Base-by-base conservation (phyloP, 345 rosid species). In the Ailanthus altissimus region DNA sequence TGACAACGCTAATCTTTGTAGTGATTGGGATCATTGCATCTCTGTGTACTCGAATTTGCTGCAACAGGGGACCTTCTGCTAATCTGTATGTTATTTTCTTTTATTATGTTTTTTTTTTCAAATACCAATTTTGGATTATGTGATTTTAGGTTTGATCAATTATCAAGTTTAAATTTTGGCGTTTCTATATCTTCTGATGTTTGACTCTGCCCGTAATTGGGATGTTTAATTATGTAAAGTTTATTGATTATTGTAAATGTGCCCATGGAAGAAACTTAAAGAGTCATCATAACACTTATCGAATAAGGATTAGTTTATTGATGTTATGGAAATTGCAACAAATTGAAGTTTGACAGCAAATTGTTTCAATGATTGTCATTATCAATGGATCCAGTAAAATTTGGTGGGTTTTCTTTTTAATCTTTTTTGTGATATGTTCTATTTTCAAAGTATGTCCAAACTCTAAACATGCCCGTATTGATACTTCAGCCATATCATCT, bases 31-130 rank as follows among this genome's bases (percentile, higher is more conserved):
- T 94, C 72, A 90, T 97, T 67, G 89, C 89, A 38, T 88, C 91
- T 10, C 79, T 97, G 60, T 92, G 96, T 82, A 89, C 88, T 76
- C 88, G 96, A 89, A 92, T 94, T 76, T 97, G 97, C 88, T 97
- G 90, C 90, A 91, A 88, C 82, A 84, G 86, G 79, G 98, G 99
- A 32, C 96, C 98, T 56, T 88, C 98, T 72, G 74, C 99, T 12
- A 97, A 94, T 83, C 84, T 94, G 98, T 97, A 89, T 56, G 97
- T 65, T 59, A 51, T 67, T 43, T 36, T 32, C 36, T 36, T 77
- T 71, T 0, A 3, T 70, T 59, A 45, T 21, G 51, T 77, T 67
- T 56, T 70, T 56, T 70, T 66, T 23, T 23, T 54, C 67, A 32
- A 70, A 67, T 77, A 21, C 13, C 25, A 32, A 7, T 28, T 25